phyloP scores from a whole-genome alignment of 306 rosid species.

The Medicago ruthenica region DNA sequence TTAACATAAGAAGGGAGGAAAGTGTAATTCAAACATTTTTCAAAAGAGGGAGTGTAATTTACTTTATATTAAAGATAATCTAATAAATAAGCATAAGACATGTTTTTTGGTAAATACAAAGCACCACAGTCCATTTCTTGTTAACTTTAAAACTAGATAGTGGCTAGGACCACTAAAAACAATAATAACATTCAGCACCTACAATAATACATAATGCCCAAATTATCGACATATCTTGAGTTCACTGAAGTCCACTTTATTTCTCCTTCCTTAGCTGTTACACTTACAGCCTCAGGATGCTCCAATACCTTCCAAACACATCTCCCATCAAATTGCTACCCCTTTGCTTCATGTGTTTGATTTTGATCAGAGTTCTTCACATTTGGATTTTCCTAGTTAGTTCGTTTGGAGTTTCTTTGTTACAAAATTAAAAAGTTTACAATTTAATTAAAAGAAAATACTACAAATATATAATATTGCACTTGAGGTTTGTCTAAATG shows the following conservation, averaged over 20 bases:
- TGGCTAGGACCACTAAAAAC: not conserved
- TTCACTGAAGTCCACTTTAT: not conserved
- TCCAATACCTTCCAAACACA: not conserved
- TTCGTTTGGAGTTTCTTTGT: not conserved
- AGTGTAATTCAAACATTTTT: too few species aligned
- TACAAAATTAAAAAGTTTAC: not conserved
- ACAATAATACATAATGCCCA: not conserved
- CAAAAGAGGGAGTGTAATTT: too few species aligned
- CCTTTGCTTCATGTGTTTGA: not conserved
- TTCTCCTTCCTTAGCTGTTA: not conserved
- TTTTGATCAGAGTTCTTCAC: not conserved
- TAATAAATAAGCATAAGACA: not conserved
- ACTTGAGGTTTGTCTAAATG: too few species aligned
- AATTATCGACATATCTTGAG: not conserved
- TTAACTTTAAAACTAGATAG: not conserved
- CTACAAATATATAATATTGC: not conserved
- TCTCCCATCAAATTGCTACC: not conserved
- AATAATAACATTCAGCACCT: too few species aligned
- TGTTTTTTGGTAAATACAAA: not conserved
- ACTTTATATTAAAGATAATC: not conserved
- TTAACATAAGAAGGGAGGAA: too few species aligned
- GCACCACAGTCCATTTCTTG: not conserved
- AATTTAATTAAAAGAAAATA: too few species aligned
- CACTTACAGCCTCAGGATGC: conserved; percentile 6
- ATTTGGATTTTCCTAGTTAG: not conserved